Conservation (phyloP, 345 rosid species). For the Mercurialis annua region DNA sequence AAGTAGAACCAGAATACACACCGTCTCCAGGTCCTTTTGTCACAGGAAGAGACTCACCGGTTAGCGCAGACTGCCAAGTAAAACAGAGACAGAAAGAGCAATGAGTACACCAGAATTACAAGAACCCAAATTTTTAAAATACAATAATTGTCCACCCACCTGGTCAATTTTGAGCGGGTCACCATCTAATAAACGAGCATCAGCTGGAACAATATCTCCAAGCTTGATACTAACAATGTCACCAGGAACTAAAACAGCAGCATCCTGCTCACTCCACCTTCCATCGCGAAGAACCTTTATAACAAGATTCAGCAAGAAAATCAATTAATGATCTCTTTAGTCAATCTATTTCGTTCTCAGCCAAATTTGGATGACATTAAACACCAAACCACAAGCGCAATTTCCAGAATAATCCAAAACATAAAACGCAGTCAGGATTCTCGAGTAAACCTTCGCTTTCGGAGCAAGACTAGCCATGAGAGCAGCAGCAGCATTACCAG, state of each 20-base stretch:
- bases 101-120: slow-evolving; percentile 14
- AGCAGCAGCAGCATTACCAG: slow-evolving; percentile 98
- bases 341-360: slow-evolving; percentile 10
- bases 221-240: slow-evolving; percentile 87
- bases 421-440: not conserved
- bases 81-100: slow-evolving; percentile 3
- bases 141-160: slow-evolving; percentile 34
- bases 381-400: not conserved
- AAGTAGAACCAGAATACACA: slow-evolving; percentile 93
- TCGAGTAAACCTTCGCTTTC: slow-evolving; percentile 71
- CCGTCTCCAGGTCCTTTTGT: slow-evolving; percentile 98
- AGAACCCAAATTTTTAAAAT: slow-evolving; percentile 4
- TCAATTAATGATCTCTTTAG: not conserved
- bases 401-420: not conserved
- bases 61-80: slow-evolving; percentile 80
- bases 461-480: slow-evolving; percentile 98
- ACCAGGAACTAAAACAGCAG: slow-evolving; percentile 86
- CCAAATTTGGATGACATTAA: not conserved
- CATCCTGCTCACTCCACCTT: slow-evolving; percentile 92
- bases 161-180: slow-evolving; percentile 96
- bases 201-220: slow-evolving; percentile 96
- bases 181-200: slow-evolving; percentile 93
- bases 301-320: slow-evolving; percentile 13
- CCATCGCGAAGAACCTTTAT: slow-evolving; percentile 92
- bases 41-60: slow-evolving; percentile 98